Evolutionary conservation across 148 eudicot species (phyloP).

Genomic region (Cornus kousa): DNA sequence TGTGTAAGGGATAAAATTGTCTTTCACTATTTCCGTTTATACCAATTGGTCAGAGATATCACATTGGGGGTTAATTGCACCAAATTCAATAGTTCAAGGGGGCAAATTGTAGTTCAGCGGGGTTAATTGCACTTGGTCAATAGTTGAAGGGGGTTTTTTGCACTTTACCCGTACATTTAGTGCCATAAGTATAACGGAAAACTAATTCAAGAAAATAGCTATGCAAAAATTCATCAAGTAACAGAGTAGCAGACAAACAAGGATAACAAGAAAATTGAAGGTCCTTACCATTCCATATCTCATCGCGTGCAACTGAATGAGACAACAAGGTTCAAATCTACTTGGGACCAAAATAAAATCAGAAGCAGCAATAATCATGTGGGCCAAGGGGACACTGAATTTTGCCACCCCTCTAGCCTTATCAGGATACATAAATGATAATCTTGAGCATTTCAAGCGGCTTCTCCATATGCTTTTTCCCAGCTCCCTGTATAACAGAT

Average conservation of each 20-base stretch:
- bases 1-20: no score
- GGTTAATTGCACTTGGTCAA: no score
- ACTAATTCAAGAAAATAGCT: not conserved
- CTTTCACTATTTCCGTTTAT: no score
- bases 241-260: not conserved
- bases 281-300: slow-evolving; percentile 80
- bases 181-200: not conserved
- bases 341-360: slow-evolving; percentile 86
- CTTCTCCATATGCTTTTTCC: slow-evolving; percentile 77
- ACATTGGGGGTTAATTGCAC: no score
- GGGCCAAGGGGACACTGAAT: slow-evolving; percentile 78
- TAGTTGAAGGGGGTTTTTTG: no score
- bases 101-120: no score
- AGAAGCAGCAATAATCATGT: slow-evolving; percentile 83
- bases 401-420: slow-evolving; percentile 89
- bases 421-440: slow-evolving; percentile 54
- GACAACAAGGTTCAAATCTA: slow-evolving; percentile 98
- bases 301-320: slow-evolving; percentile 92
- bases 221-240: not conserved
- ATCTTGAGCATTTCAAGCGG: slow-evolving; percentile 68
- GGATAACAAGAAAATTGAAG: not conserved
- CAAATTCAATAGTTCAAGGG: no score
- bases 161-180: no score
- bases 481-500: slow-evolving; percentile 65
- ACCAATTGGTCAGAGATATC: no score